Base-by-base conservation (phyloP, 495 filamentous ascomycete genomes). In the Elasticomyces elasticus region DNA sequence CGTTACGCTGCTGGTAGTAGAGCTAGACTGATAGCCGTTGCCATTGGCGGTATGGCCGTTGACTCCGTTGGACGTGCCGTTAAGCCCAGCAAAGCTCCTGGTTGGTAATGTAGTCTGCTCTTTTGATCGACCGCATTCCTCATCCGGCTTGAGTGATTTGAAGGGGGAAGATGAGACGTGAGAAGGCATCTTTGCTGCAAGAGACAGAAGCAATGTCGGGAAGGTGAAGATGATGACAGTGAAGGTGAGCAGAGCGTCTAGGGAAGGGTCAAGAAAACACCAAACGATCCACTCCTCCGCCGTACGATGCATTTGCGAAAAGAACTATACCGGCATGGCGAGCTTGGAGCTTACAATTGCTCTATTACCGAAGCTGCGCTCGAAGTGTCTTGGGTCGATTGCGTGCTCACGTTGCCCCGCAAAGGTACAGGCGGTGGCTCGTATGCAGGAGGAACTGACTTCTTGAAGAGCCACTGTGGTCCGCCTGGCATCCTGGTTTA, bases 101-200 rank as follows among this genome's bases (percentile, higher is more conserved):
- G 25, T 37, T 26, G 53, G 33, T 12, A 43, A 24, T 5, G 44
- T 13, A 9, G 9, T 42, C n/a, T 49, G 33, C 23, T 50, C 35
- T 25, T 56, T 56, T 6, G 26, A 15, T 15, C 53, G 20, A 2
- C 53, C 53, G 31, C 53, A 56, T 19, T 56, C 44, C 25, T 56
- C 13, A 27, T 56, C 53, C 15, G 53, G 53, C 15, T 43, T 43
- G 12, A 56, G 53, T n/a, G 40, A 49, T 13, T 49, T 12, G 33
- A 56, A 56, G 26, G 53, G 46, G 1, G 44, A 49, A 25, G 17
- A 23, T 5, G 24, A 38, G 30, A 56, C 28, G 6, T 26, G 28
- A 24, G 53, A 56, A 3, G 53, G 53, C 53, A 56, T 56, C 13
- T 22, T 40, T 44, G n/a, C 17, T n/a, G 40, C 20, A 25, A 17